Percentiles rank a stretch among this genome's conserved stretches.
These are phyloP conservation scores for Diutina rugosa DNA, from an alignment of 1,139 yeast genomes.

Conservation along the genomic window DNA sequence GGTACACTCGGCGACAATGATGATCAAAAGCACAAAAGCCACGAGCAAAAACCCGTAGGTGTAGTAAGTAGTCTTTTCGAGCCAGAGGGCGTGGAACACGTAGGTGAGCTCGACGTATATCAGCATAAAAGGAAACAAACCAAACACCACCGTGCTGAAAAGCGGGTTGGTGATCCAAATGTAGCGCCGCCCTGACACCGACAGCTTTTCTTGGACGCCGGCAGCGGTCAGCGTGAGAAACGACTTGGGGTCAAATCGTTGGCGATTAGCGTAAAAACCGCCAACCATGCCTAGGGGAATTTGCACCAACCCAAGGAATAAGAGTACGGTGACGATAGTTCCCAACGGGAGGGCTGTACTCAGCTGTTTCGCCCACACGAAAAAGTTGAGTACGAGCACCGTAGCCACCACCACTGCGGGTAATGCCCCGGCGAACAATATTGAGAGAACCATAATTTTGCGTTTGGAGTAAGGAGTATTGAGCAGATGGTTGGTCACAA, in stretches of 20 bases:
- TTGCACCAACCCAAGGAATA: conserved; percentile 49
- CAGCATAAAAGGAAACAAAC: conserved; percentile 68
- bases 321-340: conserved; percentile 45
- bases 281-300: conserved; percentile 69
- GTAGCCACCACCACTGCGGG: conserved; percentile 46
- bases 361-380: conserved; percentile 69
- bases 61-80: conserved; percentile 67
- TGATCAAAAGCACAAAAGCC: conserved; percentile 43
- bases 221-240: conserved; percentile 4
- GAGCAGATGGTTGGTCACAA: conserved; percentile 27
- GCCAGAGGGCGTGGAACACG: conserved; percentile 68
- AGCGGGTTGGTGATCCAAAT: conserved; percentile 10
- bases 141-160: conserved; percentile 31
- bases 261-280: conserved; percentile 43
- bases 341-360: conserved; percentile 71
- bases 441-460: conserved; percentile 10
- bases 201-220: neutral
- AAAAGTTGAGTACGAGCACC: conserved; percentile 45
- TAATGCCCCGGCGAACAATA: conserved; percentile 45
- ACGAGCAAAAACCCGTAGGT: conserved; percentile 67
- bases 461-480: conserved; percentile 13
- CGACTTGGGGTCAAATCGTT: conserved; percentile 12
- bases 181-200: neutral
- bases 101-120: conserved; percentile 67
- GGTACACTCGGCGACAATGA: conserved; percentile 64